These are phyloP conservation scores for Dryadomyces quercus-mongolicae DNA, from an alignment of 2,329 filamentous ascomycete species.

Conservation along the genomic window DNA sequence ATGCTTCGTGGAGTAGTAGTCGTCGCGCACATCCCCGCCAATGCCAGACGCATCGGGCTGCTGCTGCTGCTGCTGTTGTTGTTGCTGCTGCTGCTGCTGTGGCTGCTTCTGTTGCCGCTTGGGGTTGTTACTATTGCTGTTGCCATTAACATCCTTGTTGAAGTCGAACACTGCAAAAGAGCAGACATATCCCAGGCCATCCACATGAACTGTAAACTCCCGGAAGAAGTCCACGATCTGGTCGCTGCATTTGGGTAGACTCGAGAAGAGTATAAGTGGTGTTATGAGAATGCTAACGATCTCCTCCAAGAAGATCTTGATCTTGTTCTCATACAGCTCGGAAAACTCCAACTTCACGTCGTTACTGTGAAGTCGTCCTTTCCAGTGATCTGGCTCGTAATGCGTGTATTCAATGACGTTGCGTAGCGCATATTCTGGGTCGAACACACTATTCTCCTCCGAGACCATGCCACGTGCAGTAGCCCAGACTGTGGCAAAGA, in stretches of 20 bases:
- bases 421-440: constrained; percentile 78
- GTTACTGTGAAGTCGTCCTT: constrained; percentile 78
- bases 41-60: constrained; percentile 20
- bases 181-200: constrained; percentile 90
- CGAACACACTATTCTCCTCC: constrained; percentile 79
- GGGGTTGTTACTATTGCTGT: neutral
- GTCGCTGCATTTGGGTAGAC: constrained; percentile 77
- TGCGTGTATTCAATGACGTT: constrained; percentile 90
- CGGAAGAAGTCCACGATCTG: constrained; percentile 96
- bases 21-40: constrained; percentile 61
- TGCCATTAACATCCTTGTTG: constrained; percentile 55
- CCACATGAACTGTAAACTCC: constrained; percentile 93
- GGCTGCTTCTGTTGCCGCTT: neutral
- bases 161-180: constrained; percentile 98
- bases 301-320: constrained; percentile 86
- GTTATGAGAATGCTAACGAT: constrained; percentile 86
- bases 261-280: constrained; percentile 77
- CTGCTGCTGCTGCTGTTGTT: constrained; percentile 15
- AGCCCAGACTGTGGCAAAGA: constrained; percentile 76
- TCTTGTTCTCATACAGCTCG: constrained; percentile 79
- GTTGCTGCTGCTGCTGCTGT: constrained; percentile 6
- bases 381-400: constrained; percentile 84
- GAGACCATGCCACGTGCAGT: constrained; percentile 72
- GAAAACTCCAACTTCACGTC: constrained; percentile 89
- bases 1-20: constrained; percentile 91